Evolutionary conservation across 73 alveolate species (phyloP).

Genomic region (Paramecium caudatum): DNA sequence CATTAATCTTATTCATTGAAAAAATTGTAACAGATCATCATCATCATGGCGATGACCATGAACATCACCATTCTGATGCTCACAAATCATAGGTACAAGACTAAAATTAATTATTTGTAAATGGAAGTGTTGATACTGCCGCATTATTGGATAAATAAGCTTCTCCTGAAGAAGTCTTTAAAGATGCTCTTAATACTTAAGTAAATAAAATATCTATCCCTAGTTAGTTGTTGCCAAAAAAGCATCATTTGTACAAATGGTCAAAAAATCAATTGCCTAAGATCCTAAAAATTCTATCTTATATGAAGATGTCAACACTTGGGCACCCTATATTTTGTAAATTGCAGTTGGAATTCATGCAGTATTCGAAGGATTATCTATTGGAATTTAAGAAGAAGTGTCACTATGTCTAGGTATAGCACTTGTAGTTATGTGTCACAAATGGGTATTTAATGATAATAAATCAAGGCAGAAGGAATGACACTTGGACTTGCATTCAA

Average conservation of each 20-base stretch:
- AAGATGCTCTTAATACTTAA: conserved; percentile 84
- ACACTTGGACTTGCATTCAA: conserved; percentile 87
- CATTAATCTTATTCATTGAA: conserved; percentile 86
- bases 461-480: conserved; percentile 75
- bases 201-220: conserved; percentile 41
- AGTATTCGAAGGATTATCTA: conserved; percentile 95
- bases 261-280: conserved; percentile 51
- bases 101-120: conserved; percentile 67
- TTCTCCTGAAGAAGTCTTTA: conserved; percentile 81
- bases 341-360: conserved; percentile 96
- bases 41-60: conserved; percentile 76
- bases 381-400: conserved; percentile 87
- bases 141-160: conserved; percentile 59
- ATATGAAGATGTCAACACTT: conserved; percentile 68
- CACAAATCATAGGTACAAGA: conserved; percentile 62
- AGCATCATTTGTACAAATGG: conserved; percentile 75
- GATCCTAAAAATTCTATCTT: conserved; percentile 44
- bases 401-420: conserved; percentile 83
- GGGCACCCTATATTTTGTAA: conserved; percentile 86
- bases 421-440: conserved; percentile 90
- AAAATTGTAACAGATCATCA: conserved; percentile 88
- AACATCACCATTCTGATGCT: conserved; percentile 56
- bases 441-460: conserved; percentile 87
- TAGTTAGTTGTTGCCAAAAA: conserved; percentile 78
- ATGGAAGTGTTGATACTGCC: conserved; percentile 57